Percentiles rank a stretch among this genome's conserved stretches.
phyloP scores from a whole-genome alignment of 208 protist genomes.

The Acanthamoeba divionensis region DNA sequence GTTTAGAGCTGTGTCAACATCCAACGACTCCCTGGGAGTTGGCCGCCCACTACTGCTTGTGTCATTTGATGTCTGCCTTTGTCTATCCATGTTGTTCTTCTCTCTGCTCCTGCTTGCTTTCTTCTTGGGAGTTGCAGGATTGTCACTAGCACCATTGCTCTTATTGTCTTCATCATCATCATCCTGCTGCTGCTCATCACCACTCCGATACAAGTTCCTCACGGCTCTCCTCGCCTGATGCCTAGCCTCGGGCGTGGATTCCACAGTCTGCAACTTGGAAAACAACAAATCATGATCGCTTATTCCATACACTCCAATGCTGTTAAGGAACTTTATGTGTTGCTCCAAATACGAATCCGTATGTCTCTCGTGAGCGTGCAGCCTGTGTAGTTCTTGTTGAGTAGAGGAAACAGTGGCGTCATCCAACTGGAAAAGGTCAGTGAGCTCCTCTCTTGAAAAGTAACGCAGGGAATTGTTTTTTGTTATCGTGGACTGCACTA shows the following conservation, averaged over 20 bases:
- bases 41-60: too few species aligned
- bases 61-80: too few species aligned
- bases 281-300: slow-evolving; percentile 71
- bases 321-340: slow-evolving; percentile 33
- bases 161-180: too few species aligned
- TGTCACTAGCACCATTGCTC: too few species aligned
- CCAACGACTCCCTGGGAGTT: too few species aligned
- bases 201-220: too few species aligned
- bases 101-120: too few species aligned
- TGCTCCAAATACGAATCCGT: slow-evolving; percentile 47
- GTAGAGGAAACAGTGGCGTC: slow-evolving; percentile 53
- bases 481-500: slow-evolving; percentile 63
- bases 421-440: slow-evolving; percentile 57
- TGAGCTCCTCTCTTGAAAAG: slow-evolving; percentile 59
- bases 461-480: slow-evolving; percentile 58
- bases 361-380: slow-evolving; percentile 59
- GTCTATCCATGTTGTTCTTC: too few species aligned
- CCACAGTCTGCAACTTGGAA: slow-evolving; percentile 47
- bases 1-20: too few species aligned
- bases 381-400: slow-evolving; percentile 49
- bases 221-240: slow-evolving; percentile 1
- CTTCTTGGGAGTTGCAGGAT: too few species aligned
- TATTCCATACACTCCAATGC: slow-evolving; percentile 54
- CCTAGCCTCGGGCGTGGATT: slow-evolving; percentile 17
- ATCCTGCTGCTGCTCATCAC: too few species aligned